Base-by-base conservation (phyloP, 257 asterid species). In the Eucommia ulmoides region DNA sequence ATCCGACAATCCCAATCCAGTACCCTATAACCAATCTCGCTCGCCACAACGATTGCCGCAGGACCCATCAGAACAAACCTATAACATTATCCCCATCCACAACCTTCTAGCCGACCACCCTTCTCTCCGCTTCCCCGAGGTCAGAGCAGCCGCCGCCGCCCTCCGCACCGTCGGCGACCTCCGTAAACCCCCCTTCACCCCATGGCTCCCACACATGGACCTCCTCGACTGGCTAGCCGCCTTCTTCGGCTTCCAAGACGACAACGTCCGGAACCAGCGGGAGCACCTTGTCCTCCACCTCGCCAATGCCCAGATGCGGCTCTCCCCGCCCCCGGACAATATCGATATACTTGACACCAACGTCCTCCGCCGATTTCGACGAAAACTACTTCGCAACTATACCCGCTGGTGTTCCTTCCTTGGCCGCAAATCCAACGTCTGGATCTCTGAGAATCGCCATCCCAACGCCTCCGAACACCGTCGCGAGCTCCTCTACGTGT, bases 401-500 rank as follows among this genome's bases (percentile, higher is more conserved):
- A 15, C 48, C 48, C 20, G 1, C 15, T 42, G 48, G 48, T 42
- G 48, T 10, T 42, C 48, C 48, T 42, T 15, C 48, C 48, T 42
- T 8, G 48, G 20, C 48, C 20, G 19, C 48, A 42, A 42, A 18
- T 42, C 48, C 20, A 42, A 42, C 20, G 48, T 42, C 20, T 42
- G 48, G 48, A 42, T 42, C 48, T 42, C 48, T 16, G 48, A n/a
- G n/a, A n/a, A 42, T 16, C 15, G n/a, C 19, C n/a, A 9, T 3
- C 19, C 8, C 48, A 10, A 3, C 48, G 20, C 77, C 46, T 58
- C 80, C 6, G 93, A 82, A 25, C 77, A 76, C 66, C 76, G 98
- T 59, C 79, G 94, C 1, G 98, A 86, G 76, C 78, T 91, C n/a
- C 66, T 91, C 19, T 91, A 91, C 20, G 96, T 91, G 0, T 74